Base-by-base conservation (phyloP, 2,329 filamentous ascomycete genomes). In the Penicillium brasilianum region DNA sequence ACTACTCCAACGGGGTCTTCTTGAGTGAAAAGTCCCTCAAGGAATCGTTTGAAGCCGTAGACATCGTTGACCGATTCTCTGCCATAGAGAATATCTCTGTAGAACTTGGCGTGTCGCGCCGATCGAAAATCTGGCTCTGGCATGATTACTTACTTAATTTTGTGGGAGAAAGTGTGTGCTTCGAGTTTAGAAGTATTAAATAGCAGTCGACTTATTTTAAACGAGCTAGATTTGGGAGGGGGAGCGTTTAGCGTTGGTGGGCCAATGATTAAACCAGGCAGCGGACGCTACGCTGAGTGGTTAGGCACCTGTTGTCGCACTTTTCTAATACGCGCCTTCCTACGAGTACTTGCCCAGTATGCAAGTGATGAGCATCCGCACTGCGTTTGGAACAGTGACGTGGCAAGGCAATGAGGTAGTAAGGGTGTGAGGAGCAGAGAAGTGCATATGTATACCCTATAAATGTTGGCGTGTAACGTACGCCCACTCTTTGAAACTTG, bases 1-100 rank as follows among this genome's bases (percentile, higher is more conserved):
- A 81, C 71, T 62, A 80, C 81, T 13, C 69, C 73, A 25, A 76
- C 71, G 4, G 64, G 73, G 63, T 84, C 78, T 2, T 66, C 48
- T 63, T 84, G 77, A 8, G 68, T 65, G 61, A 77, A 80, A 5
- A 85, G 64, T 0, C 83, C 79, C 66, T 86, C 83, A 3, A 86
- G 43, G 54, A 85, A 83, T 6, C 78, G 74, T 36, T 76, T 79
- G 6, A 74, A 77, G 63, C 83, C 77, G 10, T 71, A 69, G 18
- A 73, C 39, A 5, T 67, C 80, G 16, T 74, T 73, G 8, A 84
- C 55, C 1, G 69, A 59, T 28, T 78, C 75, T 61, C 77, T 71
- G 6, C 78, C 81, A 34, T 74, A 55, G 11, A 83, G 60, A 28
- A 81, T 70, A 10, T 68, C 62, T 43, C 75, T 69, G 68, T 83